Conservation (phyloP, 1,139 yeast species). For the Taphrina pruni region DNA sequence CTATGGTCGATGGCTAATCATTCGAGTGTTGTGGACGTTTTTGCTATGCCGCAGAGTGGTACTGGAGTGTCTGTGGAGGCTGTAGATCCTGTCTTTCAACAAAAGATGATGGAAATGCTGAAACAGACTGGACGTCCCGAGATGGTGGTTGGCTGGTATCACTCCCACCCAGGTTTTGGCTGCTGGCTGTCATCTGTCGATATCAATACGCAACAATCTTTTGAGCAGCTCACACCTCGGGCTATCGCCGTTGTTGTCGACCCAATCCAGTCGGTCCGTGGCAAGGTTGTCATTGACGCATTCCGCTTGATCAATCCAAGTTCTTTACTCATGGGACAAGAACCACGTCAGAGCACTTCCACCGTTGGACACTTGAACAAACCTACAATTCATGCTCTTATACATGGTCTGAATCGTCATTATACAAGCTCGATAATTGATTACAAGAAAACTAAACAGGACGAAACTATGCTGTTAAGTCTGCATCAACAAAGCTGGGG, state of each 20-base stretch:
- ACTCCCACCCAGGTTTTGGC: conserved; percentile 99
- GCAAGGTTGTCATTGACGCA: conserved; percentile 98
- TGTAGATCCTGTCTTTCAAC: conserved; percentile 98
- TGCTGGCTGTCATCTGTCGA: conserved; percentile 98
- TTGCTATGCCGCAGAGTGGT: conserved; percentile 59
- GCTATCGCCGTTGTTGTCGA: conserved; percentile 98
- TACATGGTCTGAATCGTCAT: conserved; percentile 96
- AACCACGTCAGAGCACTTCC: conserved; percentile 96
- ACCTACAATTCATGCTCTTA: conserved; percentile 96
- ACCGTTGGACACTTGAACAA: conserved; percentile 94
- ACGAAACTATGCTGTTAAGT: conserved; percentile 91
- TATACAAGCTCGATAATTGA: conserved; percentile 94
- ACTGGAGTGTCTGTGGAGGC: conserved; percentile 99
- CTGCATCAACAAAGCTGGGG: conserved; percentile 97
- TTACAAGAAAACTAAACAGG: conserved; percentile 89
- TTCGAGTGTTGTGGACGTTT: conserved; percentile 38
- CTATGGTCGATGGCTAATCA: neutral
- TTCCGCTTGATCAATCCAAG: conserved; percentile 91
- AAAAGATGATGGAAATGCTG: conserved; percentile 99
- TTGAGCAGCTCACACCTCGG: conserved; percentile 90
- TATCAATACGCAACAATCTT: conserved; percentile 95
- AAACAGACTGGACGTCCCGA: conserved; percentile 94
- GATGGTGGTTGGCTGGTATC: conserved; percentile 99
- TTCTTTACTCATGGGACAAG: conserved; percentile 92
- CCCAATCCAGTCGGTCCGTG: conserved; percentile 97